A percentile compares a stretch with the other conserved stretches of the same genome.
phyloP scores from a whole-genome alignment of 305 asterid genomes.

The Solanum hybrid region DNA sequence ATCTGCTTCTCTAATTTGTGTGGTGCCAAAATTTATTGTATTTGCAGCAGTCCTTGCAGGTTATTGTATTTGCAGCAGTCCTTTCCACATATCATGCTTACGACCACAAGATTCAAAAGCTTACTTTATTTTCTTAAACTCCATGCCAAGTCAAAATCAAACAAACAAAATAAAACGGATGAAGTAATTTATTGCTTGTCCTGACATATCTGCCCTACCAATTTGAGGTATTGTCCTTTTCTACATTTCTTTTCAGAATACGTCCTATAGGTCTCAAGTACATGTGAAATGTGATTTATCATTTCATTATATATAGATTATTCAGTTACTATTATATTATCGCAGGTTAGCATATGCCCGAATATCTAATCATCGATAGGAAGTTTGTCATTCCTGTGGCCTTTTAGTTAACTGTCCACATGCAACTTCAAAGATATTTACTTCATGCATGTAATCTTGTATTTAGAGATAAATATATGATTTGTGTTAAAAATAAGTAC shows the following conservation, averaged over 20 bases:
- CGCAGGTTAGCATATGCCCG: neutral
- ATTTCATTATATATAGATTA: neutral
- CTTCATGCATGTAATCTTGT: neutral
- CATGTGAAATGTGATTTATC: neutral
- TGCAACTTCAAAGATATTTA: neutral
- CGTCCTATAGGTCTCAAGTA: neutral
- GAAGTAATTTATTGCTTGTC: neutral
- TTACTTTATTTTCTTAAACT: neutral
- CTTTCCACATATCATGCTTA: neutral
- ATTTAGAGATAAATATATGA: neutral
- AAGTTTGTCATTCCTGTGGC: neutral
- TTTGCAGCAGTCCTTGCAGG: neutral
- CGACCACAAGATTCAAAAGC: neutral
- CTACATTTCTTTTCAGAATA: neutral
- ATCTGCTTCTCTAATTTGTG: neutral
- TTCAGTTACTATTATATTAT: neutral
- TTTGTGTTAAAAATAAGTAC: neutral
- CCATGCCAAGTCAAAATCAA: neutral
- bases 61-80: no score
- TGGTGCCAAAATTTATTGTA: neutral
- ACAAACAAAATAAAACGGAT: neutral
- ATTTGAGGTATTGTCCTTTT: neutral
- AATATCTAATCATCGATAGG: neutral
- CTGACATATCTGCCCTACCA: neutral
- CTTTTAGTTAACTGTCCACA: neutral